Base-by-base conservation (phyloP, 139 green algal species). In the Chloropicon primus region DNA sequence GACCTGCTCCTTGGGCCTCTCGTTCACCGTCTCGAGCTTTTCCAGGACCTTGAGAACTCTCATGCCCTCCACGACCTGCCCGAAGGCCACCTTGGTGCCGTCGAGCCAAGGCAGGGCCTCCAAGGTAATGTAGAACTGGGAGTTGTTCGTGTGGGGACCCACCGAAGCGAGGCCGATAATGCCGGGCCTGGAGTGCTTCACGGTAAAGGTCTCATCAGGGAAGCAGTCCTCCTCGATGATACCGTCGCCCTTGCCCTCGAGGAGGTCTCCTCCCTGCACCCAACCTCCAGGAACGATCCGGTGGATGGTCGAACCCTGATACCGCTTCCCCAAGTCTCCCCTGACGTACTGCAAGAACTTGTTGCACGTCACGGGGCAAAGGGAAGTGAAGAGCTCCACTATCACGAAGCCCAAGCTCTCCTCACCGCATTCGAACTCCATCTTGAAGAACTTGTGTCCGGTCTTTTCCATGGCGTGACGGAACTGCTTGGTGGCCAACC, bases 71-170 rank as follows among this genome's bases (percentile, higher is more conserved):
- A 71, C 22, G 22, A 79, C 75, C 22, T 53, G 26, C 27, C 75
- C 75, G 75, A 79, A 79, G 21, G 28, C 75, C 3, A 79, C 75
- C 27, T 73, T 73, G n/a, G 24, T 79, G n/a, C 28, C 28, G 27
- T 79, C 75, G 2, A 79, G 28, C 27, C 75, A 73, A 3, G 75
- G 75, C 27, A 73, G 27, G 22, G 75, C 26, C 21, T 26, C 28
- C 27, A 79, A 22, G 26, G 75, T 79, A n/a, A 79, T n/a, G 75
- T 79, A 79, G 71, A 79, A 79, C 28, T 79, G 75, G 5, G 76
- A 75, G 21, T 23, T 53, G 28, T 79, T 79, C 22, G 27, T 25
- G 75, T 79, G 75, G 17, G 27, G 28, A 3, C 27, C 28, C 27
- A 23, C 25, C n/a, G 54, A 73, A 17, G 26, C 27, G 27, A 79